Conservation (phyloP, 257 asterid genomes). For the Jasminum sambac region DNA sequence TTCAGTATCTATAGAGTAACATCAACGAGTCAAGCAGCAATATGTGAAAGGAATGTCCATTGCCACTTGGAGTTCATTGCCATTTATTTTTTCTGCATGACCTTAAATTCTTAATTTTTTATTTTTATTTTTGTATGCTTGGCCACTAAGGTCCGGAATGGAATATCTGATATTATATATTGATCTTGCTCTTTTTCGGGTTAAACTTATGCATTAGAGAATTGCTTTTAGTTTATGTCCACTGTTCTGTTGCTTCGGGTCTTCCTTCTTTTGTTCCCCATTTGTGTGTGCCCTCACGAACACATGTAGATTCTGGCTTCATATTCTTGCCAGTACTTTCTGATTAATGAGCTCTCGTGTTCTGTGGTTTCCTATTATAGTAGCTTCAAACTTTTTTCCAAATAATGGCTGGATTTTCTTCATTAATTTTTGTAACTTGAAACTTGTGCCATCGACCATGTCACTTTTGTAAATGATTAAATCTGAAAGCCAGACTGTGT, state of each 20-base stretch:
- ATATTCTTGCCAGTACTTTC: slow-evolving; percentile 10
- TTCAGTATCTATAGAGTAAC: background rate
- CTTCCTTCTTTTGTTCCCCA: slow-evolving; percentile 1
- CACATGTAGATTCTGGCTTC: slow-evolving; percentile 19
- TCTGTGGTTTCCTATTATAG: slow-evolving; percentile 15
- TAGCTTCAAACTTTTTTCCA: background rate
- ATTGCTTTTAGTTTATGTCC: slow-evolving; percentile 7
- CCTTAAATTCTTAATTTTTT: background rate
- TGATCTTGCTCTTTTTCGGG: slow-evolving; percentile 15
- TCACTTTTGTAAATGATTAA: slow-evolving; percentile 1
- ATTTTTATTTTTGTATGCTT: background rate
- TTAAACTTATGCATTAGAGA: background rate
- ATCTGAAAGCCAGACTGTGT: slow-evolving; percentile 13
- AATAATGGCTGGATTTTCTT: slow-evolving; percentile 3
- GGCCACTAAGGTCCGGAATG: background rate
- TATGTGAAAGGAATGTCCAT: background rate
- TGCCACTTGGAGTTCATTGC: background rate
- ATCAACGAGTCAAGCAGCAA: background rate
- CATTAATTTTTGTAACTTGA: slow-evolving; percentile 9
- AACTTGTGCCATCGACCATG: slow-evolving; percentile 10
- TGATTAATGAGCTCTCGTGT: background rate
- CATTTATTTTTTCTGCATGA: background rate
- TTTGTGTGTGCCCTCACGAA: slow-evolving; percentile 6
- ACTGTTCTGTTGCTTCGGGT: slow-evolving; percentile 1
- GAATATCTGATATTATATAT: background rate